Evolutionary conservation across 2,329 filamentous ascomycete genomes (phyloP), one percentile per base, ranked within the genome.

Genomic region (Emergomyces orientalis): DNA sequence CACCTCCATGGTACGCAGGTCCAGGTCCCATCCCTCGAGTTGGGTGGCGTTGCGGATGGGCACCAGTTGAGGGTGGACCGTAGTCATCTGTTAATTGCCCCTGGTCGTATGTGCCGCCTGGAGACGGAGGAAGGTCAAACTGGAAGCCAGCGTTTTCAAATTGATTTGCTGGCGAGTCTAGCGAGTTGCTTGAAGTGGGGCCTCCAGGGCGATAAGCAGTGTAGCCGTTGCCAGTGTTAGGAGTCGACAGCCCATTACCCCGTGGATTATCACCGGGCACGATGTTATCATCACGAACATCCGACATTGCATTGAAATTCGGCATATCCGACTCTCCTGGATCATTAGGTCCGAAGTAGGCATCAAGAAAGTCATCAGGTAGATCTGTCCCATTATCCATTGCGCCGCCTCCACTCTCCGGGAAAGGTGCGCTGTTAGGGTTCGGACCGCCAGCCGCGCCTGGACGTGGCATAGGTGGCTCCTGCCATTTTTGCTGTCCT

Each of bases 101-200:
- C 30, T 66, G 54, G n/a, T 37, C 64, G 9, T 63, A 63, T 41
- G 62, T 60, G 19, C 47, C 37, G 17, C 59, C 60, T 25, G 60
- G 62, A 37, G 57, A 43, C 34, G 59, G 45, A 17, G 84, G 86
- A 82, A 92, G 88, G 69, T 91, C 89, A 67, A 91, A 91, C 1
- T 89, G 81, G 9, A 88, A 88, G 2, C 84, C 80, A 68, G 89
- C 73, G 65, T 77, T 72, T 56, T 75, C 73, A 61, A 78, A 76
- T 49, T 75, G 71, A 59, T 73, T 74, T 1, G 70, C 66, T 11
- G 69, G 60, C 54, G 67, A 65, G 19, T 82, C 45, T 76, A 80
- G 70, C 77, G 81, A 67, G 41, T 70, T 70, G 43, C 73, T 67
- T 47, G 68, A 65, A 43, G 30, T 14, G 5, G 66, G 68, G 61